phyloP scores from a whole-genome alignment of 805 yeast species.

The Candida maesae region DNA sequence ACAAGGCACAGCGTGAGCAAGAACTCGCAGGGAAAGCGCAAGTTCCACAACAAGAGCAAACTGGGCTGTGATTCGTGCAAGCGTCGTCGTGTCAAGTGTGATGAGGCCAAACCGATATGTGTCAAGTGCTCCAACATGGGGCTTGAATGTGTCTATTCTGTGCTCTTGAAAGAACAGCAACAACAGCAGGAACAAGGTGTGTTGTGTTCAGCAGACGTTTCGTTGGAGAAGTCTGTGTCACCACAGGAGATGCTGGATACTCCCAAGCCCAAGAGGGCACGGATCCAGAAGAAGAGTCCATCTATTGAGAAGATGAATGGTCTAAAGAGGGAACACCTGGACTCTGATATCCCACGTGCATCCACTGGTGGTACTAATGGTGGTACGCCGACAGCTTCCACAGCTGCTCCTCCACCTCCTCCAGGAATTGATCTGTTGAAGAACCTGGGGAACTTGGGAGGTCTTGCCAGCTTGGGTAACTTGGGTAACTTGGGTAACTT shows the following conservation, averaged over 20 bases:
- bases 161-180: not conserved
- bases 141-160: conserved; percentile 64
- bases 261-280: not conserved
- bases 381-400: too few species aligned
- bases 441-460: too few species aligned
- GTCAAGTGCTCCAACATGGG: conserved; percentile 76
- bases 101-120: conserved; percentile 79
- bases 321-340: too few species aligned
- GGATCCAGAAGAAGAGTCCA: not conserved
- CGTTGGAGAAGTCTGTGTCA: not conserved
- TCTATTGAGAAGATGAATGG: too few species aligned
- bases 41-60: conserved; percentile 85
- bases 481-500: not conserved
- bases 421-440: too few species aligned
- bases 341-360: too few species aligned
- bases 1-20: conserved; percentile 36
- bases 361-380: too few species aligned
- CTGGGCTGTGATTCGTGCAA: conserved; percentile 90
- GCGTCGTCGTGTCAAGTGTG: conserved; percentile 87
- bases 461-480: too few species aligned
- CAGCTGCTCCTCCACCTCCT: too few species aligned
- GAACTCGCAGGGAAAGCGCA: conserved; percentile 66
- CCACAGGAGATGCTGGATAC: not conserved
- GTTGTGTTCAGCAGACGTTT: too few species aligned
- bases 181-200: not conserved